Base-by-base conservation (phyloP, 2,329 filamentous ascomycete species). In the Clarireedia homoeocarpa region DNA sequence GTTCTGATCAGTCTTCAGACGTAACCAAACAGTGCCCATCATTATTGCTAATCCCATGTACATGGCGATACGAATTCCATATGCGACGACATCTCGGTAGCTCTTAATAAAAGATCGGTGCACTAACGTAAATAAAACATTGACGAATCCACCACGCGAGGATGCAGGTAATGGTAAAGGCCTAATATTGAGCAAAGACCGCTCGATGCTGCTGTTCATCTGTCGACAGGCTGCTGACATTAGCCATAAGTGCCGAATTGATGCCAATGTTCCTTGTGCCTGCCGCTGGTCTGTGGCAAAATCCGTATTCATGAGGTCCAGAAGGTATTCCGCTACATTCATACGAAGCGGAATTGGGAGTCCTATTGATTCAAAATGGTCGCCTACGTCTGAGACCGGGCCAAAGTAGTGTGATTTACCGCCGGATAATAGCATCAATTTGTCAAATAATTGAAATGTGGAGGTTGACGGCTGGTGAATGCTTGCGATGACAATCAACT, bases 21-120 rank as follows among this genome's bases (percentile, higher is more conserved):
- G 82, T 14, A 95, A 73, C 85, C 88, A 95, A 12, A 95, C 87
- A 0, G 90, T 95, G 5, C 90, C 89, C 85, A 92, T 91, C 81
- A 94, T 85, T 63, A 94, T 81, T 1, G 89, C 89, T 15, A 95
- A 76, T 0, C 82, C 81, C 58, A 85, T 76, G 70, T 95, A 94
- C 89, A 95, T 95, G 42, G 80, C 85, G 44, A 94, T 77, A 3
- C 90, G 82, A 62, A 94, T 89, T 0, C 86, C 88, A 66, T 95
- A 95, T 0, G 85, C 89, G 51, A 95, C 82, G 6, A 95, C 78
- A 67, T 95, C 90, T 26, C 90, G 84, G 70, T 91, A 88, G 48
- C 83, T 86, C 73, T 95, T 95, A 71, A 95, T 84, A 67, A 89
- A 90, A 14, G 83, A 84, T 27, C 90, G 83, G 67, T 92, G 88